These are phyloP conservation scores for Entrophospora sp. DNA, from an alignment of 192 early-diverging fungal species.

Conservation along the genomic window DNA sequence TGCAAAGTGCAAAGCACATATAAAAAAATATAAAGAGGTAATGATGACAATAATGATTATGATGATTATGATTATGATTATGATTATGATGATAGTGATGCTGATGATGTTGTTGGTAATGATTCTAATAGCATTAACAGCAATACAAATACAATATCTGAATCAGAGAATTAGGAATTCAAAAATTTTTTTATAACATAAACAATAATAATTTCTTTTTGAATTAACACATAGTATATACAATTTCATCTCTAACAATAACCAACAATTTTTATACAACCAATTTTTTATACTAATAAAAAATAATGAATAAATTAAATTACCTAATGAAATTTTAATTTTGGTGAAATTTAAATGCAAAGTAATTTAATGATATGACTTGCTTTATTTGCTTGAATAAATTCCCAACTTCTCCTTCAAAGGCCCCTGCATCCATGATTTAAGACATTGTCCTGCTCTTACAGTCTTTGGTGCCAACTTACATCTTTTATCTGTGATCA, in stretches of 20 bases:
- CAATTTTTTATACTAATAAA: too few species aligned
- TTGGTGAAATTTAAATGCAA: too few species aligned
- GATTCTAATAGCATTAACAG: too few species aligned
- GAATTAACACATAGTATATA: neutral
- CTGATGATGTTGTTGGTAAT: neutral
- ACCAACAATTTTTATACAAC: neutral
- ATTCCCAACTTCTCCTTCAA: neutral
- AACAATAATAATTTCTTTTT: neutral
- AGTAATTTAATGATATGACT: neutral
- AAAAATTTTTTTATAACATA: neutral
- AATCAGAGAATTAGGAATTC: neutral
- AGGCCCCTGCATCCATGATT: neutral
- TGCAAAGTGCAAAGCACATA: neutral
- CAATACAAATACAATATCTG: neutral
- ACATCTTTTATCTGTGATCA: too few species aligned
- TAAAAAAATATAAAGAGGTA: neutral
- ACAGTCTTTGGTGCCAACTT: neutral
- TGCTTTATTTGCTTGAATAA: neutral
- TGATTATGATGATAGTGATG: too few species aligned
- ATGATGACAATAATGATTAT: too few species aligned
- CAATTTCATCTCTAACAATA: neutral
- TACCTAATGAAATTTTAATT: too few species aligned
- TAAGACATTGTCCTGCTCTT: neutral
- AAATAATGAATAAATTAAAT: too few species aligned
- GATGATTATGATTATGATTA: too few species aligned